Conservation (phyloP, 148 eudicot species). For the Camellia japonica region DNA sequence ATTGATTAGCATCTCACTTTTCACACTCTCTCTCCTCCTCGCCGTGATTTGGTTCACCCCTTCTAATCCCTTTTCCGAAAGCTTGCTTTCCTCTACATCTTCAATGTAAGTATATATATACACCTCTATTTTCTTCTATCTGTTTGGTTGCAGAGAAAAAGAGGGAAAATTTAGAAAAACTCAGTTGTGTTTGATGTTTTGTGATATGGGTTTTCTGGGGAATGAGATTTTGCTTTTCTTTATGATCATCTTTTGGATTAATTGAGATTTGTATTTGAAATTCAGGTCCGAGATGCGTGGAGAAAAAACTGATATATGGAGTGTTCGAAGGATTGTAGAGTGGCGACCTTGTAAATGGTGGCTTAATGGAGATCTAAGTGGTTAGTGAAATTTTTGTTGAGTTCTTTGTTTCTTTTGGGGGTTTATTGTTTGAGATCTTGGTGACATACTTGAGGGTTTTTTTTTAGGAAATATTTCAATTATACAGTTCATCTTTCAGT, state of each 20-base stretch:
- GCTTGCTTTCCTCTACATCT: slow-evolving; percentile 29
- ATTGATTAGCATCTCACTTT: slow-evolving; percentile 10
- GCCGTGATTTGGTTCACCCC: slow-evolving; percentile 50
- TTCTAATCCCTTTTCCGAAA: slow-evolving; percentile 51
- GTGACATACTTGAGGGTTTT: background rate
- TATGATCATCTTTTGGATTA: background rate
- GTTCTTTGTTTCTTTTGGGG: too few species aligned
- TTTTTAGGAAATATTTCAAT: background rate
- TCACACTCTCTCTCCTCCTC: slow-evolving; percentile 44
- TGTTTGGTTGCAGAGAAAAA: background rate
- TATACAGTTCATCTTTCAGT: background rate
- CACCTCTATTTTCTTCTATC: too few species aligned
- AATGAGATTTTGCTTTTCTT: background rate
- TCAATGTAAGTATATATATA: slow-evolving; percentile 10
- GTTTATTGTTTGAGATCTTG: too few species aligned
- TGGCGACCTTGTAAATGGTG: slow-evolving; percentile 98
- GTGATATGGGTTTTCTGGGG: background rate
- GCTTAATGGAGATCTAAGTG: slow-evolving; percentile 48
- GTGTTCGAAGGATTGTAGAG: slow-evolving; percentile 54
- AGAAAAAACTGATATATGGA: slow-evolving; percentile 59
- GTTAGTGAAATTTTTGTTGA: slow-evolving; percentile 32
- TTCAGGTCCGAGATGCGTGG: slow-evolving; percentile 15
- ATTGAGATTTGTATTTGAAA: background rate
- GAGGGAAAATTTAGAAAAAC: background rate
- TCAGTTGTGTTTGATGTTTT: background rate